Percentiles rank a stretch among this genome's conserved stretches.
These are phyloP conservation scores for Alternaria metachromatica DNA, from an alignment of 2,329 filamentous ascomycete genomes.

Conservation along the genomic window DNA sequence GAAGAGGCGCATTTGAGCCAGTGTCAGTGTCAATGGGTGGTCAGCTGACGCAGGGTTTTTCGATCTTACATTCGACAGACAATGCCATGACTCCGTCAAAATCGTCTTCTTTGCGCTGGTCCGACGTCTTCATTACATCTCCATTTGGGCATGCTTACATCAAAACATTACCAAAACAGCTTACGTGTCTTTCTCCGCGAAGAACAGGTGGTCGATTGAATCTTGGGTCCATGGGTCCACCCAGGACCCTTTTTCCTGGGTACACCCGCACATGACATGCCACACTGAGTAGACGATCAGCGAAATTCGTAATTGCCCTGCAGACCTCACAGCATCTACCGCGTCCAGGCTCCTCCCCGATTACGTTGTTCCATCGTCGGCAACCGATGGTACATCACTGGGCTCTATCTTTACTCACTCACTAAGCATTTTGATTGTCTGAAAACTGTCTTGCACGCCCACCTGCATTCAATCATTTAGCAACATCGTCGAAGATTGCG, in stretches of 20 bases:
- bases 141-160: background rate
- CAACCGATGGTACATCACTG: background rate
- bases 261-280: background rate
- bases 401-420: background rate
- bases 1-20: background rate
- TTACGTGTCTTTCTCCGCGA: background rate
- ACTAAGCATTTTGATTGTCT: background rate
- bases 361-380: background rate
- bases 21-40: slow-evolving; percentile 32
- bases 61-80: background rate
- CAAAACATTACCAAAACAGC: background rate
- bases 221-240: background rate
- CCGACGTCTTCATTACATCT: background rate
- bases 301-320: background rate
- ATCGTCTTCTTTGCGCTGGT: background rate
- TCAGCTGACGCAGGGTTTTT: background rate
- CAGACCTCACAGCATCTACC: background rate
- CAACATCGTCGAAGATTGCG: background rate
- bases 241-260: background rate
- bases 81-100: background rate
- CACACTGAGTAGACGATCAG: background rate
- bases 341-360: background rate
- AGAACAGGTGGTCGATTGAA: background rate
- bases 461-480: background rate
- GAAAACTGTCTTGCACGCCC: background rate